phyloP scores from a whole-genome alignment of 2,329 filamentous ascomycete genomes.

The Claviceps purpurea region DNA sequence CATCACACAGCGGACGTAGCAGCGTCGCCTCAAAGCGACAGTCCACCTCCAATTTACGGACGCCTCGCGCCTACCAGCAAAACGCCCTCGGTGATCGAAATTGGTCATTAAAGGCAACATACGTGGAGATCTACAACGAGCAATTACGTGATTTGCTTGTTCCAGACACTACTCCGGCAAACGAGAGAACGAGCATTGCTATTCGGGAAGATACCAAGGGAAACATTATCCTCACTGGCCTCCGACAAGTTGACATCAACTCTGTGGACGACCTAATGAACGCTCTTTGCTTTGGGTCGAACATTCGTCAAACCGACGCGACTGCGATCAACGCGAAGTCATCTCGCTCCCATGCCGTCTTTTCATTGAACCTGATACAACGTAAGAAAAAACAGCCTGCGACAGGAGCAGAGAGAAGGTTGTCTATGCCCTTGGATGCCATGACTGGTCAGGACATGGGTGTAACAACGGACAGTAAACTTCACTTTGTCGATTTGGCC shows the following conservation, averaged over 20 bases:
- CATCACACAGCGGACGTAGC: constrained; percentile 34
- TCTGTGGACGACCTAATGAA: constrained; percentile 83
- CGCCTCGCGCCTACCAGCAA: constrained; percentile 56
- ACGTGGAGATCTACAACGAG: constrained; percentile 97
- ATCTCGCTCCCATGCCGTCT: constrained; percentile 92
- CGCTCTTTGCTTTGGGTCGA: constrained; percentile 82
- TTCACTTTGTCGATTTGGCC: constrained; percentile 95
- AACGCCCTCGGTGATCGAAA: constrained; percentile 51
- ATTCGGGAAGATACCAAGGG: constrained; percentile 93
- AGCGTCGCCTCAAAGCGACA: constrained; percentile 37
- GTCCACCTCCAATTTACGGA: constrained; percentile 51
- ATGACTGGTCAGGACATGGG: constrained; percentile 52
- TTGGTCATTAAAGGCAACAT: constrained; percentile 89
- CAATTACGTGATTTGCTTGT: constrained; percentile 81
- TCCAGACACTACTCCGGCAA: constrained; percentile 53
- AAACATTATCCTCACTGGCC: constrained; percentile 82
- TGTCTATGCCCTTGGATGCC: constrained; percentile 73
- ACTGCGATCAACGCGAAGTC: constrained; percentile 97
- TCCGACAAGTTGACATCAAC: constrained; percentile 78
- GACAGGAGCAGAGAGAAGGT: constrained; percentile 61
- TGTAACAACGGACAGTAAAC: constrained; percentile 89
- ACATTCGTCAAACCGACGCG: constrained; percentile 89
- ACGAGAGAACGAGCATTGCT: constrained; percentile 66
- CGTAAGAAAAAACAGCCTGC: constrained; percentile 50
- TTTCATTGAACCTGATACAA: constrained; percentile 86